Conservation (phyloP, 352 stramenopile species). For the Phytophthora litchii region DNA sequence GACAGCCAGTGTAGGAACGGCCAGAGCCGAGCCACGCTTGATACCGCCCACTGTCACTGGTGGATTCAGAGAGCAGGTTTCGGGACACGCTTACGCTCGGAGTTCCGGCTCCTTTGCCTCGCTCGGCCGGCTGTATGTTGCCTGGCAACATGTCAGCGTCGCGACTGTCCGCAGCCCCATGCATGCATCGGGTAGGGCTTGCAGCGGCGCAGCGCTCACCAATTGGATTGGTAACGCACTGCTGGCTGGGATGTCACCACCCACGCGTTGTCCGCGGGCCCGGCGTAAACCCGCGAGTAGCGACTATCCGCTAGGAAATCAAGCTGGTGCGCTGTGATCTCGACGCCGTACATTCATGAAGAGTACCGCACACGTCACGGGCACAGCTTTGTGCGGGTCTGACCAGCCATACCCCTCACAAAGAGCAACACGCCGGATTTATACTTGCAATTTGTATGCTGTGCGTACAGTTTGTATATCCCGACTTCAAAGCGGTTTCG, state of each 20-base stretch:
- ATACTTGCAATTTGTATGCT: too few relatives aligned
- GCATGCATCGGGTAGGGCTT: not conserved
- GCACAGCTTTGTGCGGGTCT: slow-evolving; percentile 4
- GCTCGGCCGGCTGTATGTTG: not conserved
- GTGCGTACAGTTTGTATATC: too few relatives aligned
- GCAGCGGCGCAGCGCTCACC: not conserved
- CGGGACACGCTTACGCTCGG: not conserved
- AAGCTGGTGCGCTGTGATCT: slow-evolving; percentile 3
- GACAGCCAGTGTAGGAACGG: slow-evolving; percentile 36
- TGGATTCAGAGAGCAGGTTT: slow-evolving; percentile 41
- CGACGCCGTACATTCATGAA: not conserved
- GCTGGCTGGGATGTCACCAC: slow-evolving; percentile 3
- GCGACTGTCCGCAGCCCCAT: not conserved
- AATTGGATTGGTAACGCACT: slow-evolving; percentile 1
- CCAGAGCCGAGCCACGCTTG: slow-evolving; percentile 27
- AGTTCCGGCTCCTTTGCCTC: slow-evolving; percentile 28
- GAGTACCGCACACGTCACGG: slow-evolving; percentile 13
- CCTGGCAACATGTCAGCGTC: slow-evolving; percentile 1
- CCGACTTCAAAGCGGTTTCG: too few relatives aligned
- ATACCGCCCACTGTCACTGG: slow-evolving; percentile 28
- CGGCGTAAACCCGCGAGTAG: slow-evolving; percentile 4
- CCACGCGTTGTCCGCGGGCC: not conserved
- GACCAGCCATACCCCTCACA: too few relatives aligned
- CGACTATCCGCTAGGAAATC: slow-evolving; percentile 23
- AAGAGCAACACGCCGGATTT: too few relatives aligned